Evolutionary conservation across 768 basidiomycete genomes (phyloP).

Genomic region (Hygrophoropsis aurantiaca): DNA sequence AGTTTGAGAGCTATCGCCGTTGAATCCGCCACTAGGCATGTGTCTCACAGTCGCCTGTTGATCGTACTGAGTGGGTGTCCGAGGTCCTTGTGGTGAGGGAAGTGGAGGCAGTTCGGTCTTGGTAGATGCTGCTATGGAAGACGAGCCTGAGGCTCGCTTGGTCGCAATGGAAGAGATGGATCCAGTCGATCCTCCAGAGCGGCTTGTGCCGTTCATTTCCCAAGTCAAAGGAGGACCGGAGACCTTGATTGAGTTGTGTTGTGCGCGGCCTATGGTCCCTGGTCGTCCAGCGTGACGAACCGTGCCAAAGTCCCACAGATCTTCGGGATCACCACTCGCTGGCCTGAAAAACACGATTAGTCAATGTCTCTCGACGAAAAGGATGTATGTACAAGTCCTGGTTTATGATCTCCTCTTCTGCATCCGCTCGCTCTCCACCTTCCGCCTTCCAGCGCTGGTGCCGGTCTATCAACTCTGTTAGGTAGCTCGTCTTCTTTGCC

Average conservation of each 20-base stretch:
- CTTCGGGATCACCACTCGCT: constrained; percentile 63
- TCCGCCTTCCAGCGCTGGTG: constrained; percentile 93
- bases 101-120: constrained; percentile 67
- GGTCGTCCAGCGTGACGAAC: constrained; percentile 70
- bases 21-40: constrained; percentile 35
- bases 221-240: constrained; percentile 75
- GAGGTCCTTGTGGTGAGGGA: constrained; percentile 39
- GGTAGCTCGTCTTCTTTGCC: constrained; percentile 92
- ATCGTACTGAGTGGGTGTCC: constrained; percentile 38
- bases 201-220: constrained; percentile 66
- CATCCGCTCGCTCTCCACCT: constrained; percentile 74
- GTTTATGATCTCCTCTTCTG: constrained; percentile 61
- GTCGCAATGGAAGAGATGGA: constrained; percentile 37
- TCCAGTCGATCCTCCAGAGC: constrained; percentile 38
- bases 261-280: constrained; percentile 67
- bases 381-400: constrained; percentile 54
- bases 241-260: constrained; percentile 50
- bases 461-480: constrained; percentile 94
- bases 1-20: too few species aligned
- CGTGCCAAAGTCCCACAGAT: constrained; percentile 98
- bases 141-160: constrained; percentile 38
- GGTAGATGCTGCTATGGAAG: constrained; percentile 36
- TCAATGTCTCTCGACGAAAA: constrained; percentile 2
- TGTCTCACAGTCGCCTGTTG: constrained; percentile 74
- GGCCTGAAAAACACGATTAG: constrained; percentile 37